phyloP scores from a whole-genome alignment of 1,284 basidiomycete genomes.

The Cutaneotrichosporon spelunceum region DNA sequence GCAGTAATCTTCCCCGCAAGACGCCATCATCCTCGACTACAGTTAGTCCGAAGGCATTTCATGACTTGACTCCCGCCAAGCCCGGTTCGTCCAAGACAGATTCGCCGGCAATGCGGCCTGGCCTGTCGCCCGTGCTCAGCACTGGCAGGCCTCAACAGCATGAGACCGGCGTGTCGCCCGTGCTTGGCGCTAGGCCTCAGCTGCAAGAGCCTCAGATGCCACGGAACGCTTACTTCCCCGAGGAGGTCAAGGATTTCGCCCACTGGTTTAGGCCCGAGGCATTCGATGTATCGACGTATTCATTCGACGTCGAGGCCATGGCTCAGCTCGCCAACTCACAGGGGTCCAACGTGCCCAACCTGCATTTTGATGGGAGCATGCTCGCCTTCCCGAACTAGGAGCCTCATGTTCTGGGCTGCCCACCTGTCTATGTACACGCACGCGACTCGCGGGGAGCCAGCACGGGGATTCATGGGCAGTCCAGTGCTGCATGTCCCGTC shows the following conservation, averaged over 20 bases:
- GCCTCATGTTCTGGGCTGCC: neutral
- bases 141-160: neutral
- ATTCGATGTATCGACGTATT: constrained; percentile 33
- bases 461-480: neutral
- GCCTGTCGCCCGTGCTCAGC: constrained; percentile 2
- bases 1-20: constrained; percentile 11
- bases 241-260: constrained; percentile 2
- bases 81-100: neutral
- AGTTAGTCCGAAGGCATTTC: neutral
- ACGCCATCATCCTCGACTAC: constrained; percentile 2
- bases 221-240: neutral
- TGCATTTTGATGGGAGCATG: constrained; percentile 11
- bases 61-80: neutral
- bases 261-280: constrained; percentile 22
- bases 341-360: constrained; percentile 1
- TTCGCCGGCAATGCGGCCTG: neutral
- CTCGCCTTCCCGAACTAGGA: constrained; percentile 5
- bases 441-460: neutral
- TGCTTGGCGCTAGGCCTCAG: neutral
- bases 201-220: constrained; percentile 6
- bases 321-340: constrained; percentile 19
- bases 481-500: neutral
- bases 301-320: constrained; percentile 33
- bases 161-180: constrained; percentile 4
- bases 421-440: neutral